Percentiles rank a stretch among this genome's conserved stretches.
These are phyloP conservation scores for Ophiocordyceps unilateralis DNA, from an alignment of 2,329 filamentous ascomycete species.

Conservation along the genomic window DNA sequence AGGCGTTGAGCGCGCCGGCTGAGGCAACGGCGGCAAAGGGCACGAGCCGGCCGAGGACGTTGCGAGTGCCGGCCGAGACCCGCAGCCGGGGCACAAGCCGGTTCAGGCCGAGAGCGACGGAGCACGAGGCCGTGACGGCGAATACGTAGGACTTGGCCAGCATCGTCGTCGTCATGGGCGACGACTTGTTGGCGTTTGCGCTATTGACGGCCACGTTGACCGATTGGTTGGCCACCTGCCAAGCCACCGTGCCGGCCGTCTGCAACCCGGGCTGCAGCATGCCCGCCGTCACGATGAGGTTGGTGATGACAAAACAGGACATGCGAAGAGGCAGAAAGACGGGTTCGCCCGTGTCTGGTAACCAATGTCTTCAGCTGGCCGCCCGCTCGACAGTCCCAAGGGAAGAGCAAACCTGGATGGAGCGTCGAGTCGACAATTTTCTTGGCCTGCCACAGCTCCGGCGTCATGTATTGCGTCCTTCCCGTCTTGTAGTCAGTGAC, in stretches of 20 bases:
- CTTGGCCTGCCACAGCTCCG: conserved; percentile 87
- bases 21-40: conserved; percentile 91
- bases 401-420: conserved; percentile 56
- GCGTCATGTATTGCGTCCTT: conserved; percentile 62
- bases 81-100: conserved; percentile 73
- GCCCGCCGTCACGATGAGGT: conserved; percentile 83
- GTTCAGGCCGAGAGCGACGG: conserved; percentile 84
- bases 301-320: conserved; percentile 88
- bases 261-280: conserved; percentile 86
- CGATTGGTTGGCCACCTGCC: conserved; percentile 94
- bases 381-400: not conserved
- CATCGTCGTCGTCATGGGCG: conserved; percentile 63
- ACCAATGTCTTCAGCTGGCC: not conserved
- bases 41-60: conserved; percentile 70
- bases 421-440: conserved; percentile 93
- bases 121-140: conserved; percentile 84
- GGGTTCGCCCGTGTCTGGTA: conserved; percentile 73
- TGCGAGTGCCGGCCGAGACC: conserved; percentile 56
- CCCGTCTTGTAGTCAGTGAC: conserved; percentile 78
- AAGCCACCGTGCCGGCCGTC: conserved; percentile 71
- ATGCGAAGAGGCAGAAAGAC: conserved; percentile 94
- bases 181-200: conserved; percentile 95
- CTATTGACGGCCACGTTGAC: conserved; percentile 97
- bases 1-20: conserved; percentile 84
- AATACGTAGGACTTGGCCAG: conserved; percentile 81